These are phyloP conservation scores for Alnus rubra DNA, from an alignment of 306 rosid genomes.

Conservation along the genomic window DNA sequence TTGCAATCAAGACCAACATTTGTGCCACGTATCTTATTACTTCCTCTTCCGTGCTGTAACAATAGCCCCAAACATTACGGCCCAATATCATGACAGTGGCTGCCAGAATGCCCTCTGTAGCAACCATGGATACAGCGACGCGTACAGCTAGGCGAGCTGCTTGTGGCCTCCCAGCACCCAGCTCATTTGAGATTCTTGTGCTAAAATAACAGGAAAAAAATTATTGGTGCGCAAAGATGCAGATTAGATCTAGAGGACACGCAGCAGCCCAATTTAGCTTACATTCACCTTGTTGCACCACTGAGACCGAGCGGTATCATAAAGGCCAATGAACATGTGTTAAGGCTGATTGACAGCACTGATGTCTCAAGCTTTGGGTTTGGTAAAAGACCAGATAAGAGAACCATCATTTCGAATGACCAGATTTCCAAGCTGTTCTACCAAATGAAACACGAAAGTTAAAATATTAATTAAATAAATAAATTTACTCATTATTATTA, in stretches of 20 bases:
- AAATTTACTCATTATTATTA: no score
- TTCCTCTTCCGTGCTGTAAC: slow-evolving; percentile 40
- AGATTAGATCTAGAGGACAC: background rate
- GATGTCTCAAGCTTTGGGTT: slow-evolving; percentile 39
- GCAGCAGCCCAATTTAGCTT: background rate
- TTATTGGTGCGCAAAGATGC: background rate
- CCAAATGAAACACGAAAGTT: background rate
- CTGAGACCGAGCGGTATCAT: slow-evolving; percentile 54
- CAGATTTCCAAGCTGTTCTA: slow-evolving; percentile 30
- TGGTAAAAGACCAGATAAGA: slow-evolving; percentile 29
- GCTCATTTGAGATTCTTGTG: slow-evolving; percentile 46
- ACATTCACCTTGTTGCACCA: slow-evolving; percentile 42
- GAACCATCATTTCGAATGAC: slow-evolving; percentile 41
- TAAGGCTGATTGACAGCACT: slow-evolving; percentile 41
- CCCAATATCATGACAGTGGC: slow-evolving; percentile 34
- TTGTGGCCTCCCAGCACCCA: slow-evolving; percentile 43
- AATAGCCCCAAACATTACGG: slow-evolving; percentile 44
- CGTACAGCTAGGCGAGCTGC: slow-evolving; percentile 29
- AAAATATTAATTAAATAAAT: background rate
- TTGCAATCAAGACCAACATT: slow-evolving; percentile 38
- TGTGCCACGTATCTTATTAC: slow-evolving; percentile 39
- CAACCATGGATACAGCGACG: slow-evolving; percentile 35
- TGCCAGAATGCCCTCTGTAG: slow-evolving; percentile 27
- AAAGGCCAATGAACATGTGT: slow-evolving; percentile 38
- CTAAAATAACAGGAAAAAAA: slow-evolving; percentile 12